Conservation (phyloP, 345 rosid species). For the Gynandropsis gynandra region DNA sequence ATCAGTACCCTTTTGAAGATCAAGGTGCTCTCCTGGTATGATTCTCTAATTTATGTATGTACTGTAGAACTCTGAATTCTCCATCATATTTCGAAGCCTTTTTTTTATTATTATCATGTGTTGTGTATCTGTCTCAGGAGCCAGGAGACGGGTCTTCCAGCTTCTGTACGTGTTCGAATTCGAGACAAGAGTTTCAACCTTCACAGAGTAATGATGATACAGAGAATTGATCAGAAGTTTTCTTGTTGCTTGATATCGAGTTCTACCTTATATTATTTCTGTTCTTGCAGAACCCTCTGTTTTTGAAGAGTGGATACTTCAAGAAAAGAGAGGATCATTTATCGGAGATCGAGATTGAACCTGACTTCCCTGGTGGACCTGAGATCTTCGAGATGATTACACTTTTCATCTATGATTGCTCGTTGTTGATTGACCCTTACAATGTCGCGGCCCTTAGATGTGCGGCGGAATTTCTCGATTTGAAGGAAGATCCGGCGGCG, state of each 20-base stretch:
- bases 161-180: conserved; percentile 39
- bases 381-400: conserved; percentile 64
- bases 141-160: conserved; percentile 61
- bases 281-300: conserved; percentile 45
- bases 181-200: conserved; percentile 44
- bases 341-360: conserved; percentile 45
- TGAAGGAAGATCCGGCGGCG: conserved; percentile 52
- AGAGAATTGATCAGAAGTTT: background rate
- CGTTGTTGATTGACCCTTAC: conserved; percentile 56
- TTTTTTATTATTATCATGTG: background rate
- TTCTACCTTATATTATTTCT: background rate
- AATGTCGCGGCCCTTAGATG: conserved; percentile 63
- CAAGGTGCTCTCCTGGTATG: conserved; percentile 47
- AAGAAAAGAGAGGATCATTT: conserved; percentile 39
- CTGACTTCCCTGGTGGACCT: conserved; percentile 69
- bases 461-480: conserved; percentile 69
- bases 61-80: background rate
- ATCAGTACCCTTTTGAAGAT: conserved; percentile 43
- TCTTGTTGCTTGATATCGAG: too few species aligned
- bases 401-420: conserved; percentile 59
- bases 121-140: conserved; percentile 31
- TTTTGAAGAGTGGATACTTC: conserved; percentile 65
- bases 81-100: background rate
- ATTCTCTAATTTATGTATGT: background rate
- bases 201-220: conserved; percentile 39